Conservation (phyloP, 2,329 filamentous ascomycete species). For the Sporothrix dimorphospora region DNA sequence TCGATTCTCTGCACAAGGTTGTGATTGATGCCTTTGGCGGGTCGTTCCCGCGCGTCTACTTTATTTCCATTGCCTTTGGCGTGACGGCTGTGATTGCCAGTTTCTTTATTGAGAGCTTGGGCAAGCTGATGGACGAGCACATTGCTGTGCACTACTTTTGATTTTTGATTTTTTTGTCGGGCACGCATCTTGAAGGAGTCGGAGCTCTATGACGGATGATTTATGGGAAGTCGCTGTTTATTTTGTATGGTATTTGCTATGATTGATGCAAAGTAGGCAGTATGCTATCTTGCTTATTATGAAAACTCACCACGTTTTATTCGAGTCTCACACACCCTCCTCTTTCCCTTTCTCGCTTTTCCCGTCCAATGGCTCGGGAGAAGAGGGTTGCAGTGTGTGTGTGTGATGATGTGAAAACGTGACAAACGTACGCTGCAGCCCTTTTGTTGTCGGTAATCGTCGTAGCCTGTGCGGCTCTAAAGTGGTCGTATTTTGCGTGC, state of each 20-base stretch:
- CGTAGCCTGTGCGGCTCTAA: neutral
- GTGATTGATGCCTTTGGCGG: neutral
- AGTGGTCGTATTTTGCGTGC: neutral
- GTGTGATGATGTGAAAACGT: neutral
- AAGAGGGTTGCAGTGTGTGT: neutral
- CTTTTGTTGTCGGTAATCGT: neutral
- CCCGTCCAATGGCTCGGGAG: neutral
- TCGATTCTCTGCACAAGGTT: neutral
- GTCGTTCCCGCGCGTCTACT: slow-evolving; percentile 1
- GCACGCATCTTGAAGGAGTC: neutral
- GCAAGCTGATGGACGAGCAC: slow-evolving; percentile 18
- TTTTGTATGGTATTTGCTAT: neutral
- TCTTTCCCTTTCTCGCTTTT: neutral
- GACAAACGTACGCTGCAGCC: neutral
- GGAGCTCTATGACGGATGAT: neutral
- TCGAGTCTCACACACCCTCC: neutral
- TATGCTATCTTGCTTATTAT: neutral
- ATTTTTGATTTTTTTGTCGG: no score
- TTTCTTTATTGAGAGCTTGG: slow-evolving; percentile 13
- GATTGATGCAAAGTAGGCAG: neutral
- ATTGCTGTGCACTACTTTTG: slow-evolving; percentile 19
- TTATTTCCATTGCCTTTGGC: slow-evolving; percentile 9
- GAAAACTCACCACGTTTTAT: neutral
- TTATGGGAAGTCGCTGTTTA: neutral
- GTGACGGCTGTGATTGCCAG: slow-evolving; percentile 17